Conservation (phyloP, 208 protist species). For the Wallacemonas sp. region DNA sequence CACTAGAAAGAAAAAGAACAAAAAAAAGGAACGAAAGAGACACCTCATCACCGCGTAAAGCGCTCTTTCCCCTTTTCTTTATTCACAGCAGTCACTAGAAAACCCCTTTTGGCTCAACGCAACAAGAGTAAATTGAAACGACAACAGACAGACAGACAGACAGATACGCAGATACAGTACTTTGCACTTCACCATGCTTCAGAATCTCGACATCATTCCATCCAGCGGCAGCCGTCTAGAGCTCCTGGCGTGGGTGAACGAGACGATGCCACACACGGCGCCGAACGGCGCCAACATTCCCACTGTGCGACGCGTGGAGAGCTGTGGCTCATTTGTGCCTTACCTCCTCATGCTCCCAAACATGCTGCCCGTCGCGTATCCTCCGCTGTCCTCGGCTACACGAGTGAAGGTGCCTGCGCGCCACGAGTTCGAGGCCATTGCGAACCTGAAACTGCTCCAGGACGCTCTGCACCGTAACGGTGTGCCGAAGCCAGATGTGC, state of each 20-base stretch:
- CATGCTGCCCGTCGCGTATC: constrained; percentile 81
- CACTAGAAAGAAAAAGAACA: too few species aligned
- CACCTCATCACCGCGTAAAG: neutral
- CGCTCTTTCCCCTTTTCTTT: neutral
- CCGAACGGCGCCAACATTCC: constrained; percentile 33
- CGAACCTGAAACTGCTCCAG: constrained; percentile 96
- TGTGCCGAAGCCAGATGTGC: constrained; percentile 67
- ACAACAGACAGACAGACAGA: constrained; percentile 4
- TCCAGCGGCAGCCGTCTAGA: constrained; percentile 60
- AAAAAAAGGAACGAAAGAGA: neutral
- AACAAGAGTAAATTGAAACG: too few species aligned
- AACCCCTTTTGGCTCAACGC: too few species aligned
- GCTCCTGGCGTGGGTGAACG: constrained; percentile 81
- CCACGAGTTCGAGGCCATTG: constrained; percentile 95
- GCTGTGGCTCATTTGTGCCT: constrained; percentile 85
- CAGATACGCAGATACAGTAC: neutral
- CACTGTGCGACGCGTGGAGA: constrained; percentile 71
- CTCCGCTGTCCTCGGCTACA: constrained; percentile 84
- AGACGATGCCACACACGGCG: constrained; percentile 30
- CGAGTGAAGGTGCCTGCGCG: constrained; percentile 86
- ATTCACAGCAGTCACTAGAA: too few species aligned
- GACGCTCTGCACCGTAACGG: constrained; percentile 89
- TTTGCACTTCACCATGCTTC: constrained; percentile 22
- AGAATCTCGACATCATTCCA: constrained; percentile 47
- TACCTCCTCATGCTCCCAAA: constrained; percentile 94